Conservation (phyloP, 1,284 basidiomycete species). For the Moesziomyces antarcticus region DNA sequence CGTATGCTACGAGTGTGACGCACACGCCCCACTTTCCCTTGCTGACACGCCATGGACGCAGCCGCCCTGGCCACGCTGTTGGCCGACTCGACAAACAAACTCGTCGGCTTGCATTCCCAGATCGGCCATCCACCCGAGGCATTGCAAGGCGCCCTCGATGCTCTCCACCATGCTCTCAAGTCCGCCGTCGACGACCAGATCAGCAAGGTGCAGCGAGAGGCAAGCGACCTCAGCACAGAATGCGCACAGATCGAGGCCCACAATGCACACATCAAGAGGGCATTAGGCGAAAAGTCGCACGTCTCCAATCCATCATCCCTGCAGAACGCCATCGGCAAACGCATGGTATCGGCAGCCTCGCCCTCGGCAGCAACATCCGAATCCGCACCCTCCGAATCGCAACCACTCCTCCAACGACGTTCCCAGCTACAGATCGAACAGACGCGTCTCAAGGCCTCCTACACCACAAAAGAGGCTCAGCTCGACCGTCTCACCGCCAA, state of each 20-base stretch:
- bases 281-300: constrained; percentile 34
- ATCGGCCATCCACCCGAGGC: constrained; percentile 60
- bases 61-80: constrained; percentile 55
- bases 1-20: no score
- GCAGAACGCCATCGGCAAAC: constrained; percentile 43
- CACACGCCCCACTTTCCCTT: no score
- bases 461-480: constrained; percentile 35
- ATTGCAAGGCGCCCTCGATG: constrained; percentile 52
- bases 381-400: constrained; percentile 6
- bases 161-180: constrained; percentile 57
- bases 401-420: constrained; percentile 47
- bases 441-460: constrained; percentile 33
- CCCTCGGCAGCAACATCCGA: constrained; percentile 8
- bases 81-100: constrained; percentile 52
- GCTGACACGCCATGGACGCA: constrained; percentile 51
- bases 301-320: constrained; percentile 28
- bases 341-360: constrained; percentile 43
- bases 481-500: constrained; percentile 35
- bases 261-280: constrained; percentile 22
- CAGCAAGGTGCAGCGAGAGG: constrained; percentile 50
- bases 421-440: constrained; percentile 33
- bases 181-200: constrained; percentile 63
- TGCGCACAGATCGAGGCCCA: constrained; percentile 40
- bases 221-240: constrained; percentile 44
- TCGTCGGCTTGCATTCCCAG: constrained; percentile 52